Evolutionary conservation across 2,329 filamentous ascomycete species (phyloP), one percentile per base, ranked within the genome.

Genomic region (Paecilomyces variotii): DNA sequence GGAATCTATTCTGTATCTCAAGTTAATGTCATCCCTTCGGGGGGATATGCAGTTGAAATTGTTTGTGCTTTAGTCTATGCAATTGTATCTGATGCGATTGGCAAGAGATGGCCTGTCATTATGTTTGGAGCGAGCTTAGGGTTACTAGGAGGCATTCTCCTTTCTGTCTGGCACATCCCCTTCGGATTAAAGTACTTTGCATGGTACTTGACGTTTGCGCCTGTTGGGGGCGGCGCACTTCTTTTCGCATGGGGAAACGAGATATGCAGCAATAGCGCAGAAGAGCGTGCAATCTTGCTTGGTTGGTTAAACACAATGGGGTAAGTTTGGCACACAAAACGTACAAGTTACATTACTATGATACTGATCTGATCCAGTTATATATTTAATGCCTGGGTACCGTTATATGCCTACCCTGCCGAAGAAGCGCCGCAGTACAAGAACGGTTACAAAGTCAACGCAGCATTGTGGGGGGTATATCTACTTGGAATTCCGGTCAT

Each of bases 161-260:
- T 60, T 9, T 34, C 59, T 1, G 56, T 60, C 19, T 58, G 59
- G 59, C 11, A 60, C 10, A 53, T 60, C 3, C 34, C 59, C n/a
- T 56, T 60, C 35, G 56, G 59, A 5, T 51, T 51, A n/a, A 60
- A 58, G 51, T 60, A 58, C 35, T 56, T 60, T 25, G 59, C 59
- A 28, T 60, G 56, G 56, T 60, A 24, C 59, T 28, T 60, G 6
- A 58, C 59, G 5, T 58, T 58, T 52, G 56, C 56, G 0, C 56
- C 59, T 12, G 59, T 58, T 5, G 59, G 59, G 26, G 58, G 53
- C 6, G 59, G 56, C 11, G 59, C 59, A 4, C 35, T 58, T 27
- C 56, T 60, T 49, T 60, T 58, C 12, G 59, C 59, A 14, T 60
- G 59, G 59, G 59, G 56, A 6, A 60, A 58, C 32, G 59, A 60